Conservation (phyloP, 2,329 filamentous ascomycete genomes). For the Didymella sp. region DNA sequence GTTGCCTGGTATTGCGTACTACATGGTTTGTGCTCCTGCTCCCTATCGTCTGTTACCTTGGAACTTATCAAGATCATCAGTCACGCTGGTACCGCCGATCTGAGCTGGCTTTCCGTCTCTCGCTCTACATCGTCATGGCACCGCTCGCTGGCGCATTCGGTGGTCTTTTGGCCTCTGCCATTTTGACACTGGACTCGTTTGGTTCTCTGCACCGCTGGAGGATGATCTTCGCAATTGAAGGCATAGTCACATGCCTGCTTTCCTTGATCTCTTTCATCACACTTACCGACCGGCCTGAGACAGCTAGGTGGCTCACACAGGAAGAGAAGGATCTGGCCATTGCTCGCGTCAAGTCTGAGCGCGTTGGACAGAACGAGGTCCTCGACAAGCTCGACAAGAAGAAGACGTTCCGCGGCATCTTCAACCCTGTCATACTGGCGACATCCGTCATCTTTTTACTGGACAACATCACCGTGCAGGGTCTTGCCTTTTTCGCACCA, state of each 20-base stretch:
- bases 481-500: conserved; percentile 72
- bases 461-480: conserved; percentile 74
- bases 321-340: conserved; percentile 72
- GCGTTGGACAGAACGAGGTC: conserved; percentile 66
- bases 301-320: conserved; percentile 68
- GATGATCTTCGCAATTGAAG: conserved; percentile 77
- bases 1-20: conserved; percentile 73
- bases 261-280: conserved; percentile 68
- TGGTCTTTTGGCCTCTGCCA: conserved; percentile 67
- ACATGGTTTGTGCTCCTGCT: conserved; percentile 51
- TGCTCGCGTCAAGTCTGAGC: conserved; percentile 72
- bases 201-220: conserved; percentile 66
- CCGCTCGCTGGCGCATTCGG: conserved; percentile 75
- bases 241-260: conserved; percentile 66
- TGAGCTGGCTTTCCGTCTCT: conserved; percentile 71
- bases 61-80: not conserved
- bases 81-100: conserved; percentile 74
- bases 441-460: conserved; percentile 68
- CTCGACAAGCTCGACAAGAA: conserved; percentile 67
- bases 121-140: conserved; percentile 74
- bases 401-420: conserved; percentile 68
- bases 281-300: conserved; percentile 72
- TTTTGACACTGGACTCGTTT: conserved; percentile 67
- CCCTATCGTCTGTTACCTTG: not conserved
- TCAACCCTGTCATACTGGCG: conserved; percentile 66